Conservation (phyloP, 192 early-diverging fungal genomes). For the Mortierella hygrophila region DNA sequence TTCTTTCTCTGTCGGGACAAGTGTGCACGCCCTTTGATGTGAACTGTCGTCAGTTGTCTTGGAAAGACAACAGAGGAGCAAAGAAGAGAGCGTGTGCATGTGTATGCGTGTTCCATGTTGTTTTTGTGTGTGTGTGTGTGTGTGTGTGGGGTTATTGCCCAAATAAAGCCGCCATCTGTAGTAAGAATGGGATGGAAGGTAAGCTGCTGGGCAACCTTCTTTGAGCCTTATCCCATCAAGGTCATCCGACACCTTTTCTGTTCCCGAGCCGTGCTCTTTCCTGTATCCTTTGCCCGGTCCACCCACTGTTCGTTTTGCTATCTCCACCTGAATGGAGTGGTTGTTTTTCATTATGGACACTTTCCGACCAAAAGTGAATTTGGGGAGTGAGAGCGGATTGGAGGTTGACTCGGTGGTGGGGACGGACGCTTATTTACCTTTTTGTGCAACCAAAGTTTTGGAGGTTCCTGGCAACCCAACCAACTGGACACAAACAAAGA, state of each 20-base stretch:
- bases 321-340: background rate
- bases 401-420: background rate
- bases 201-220: background rate
- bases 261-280: background rate
- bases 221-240: constrained; percentile 3
- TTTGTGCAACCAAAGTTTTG: constrained; percentile 95
- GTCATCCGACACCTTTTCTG: background rate
- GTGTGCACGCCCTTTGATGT: background rate
- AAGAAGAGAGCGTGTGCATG: background rate
- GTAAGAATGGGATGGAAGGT: background rate
- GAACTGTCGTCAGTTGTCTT: constrained; percentile 7
- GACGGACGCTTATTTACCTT: constrained; percentile 68
- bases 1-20: background rate
- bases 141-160: constrained; percentile 2
- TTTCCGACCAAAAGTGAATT: too few relatives aligned
- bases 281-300: background rate
- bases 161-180: constrained; percentile 4
- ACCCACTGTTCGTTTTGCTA: background rate
- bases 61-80: background rate
- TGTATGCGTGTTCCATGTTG: background rate
- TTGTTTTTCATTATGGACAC: too few relatives aligned
- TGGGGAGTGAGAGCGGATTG: background rate
- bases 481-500: constrained; percentile 66
- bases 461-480: constrained; percentile 93
- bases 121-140: background rate